These are phyloP conservation scores for Austropuccinia psidii DNA, from an alignment of 1,284 basidiomycete genomes.

Conservation along the genomic window DNA sequence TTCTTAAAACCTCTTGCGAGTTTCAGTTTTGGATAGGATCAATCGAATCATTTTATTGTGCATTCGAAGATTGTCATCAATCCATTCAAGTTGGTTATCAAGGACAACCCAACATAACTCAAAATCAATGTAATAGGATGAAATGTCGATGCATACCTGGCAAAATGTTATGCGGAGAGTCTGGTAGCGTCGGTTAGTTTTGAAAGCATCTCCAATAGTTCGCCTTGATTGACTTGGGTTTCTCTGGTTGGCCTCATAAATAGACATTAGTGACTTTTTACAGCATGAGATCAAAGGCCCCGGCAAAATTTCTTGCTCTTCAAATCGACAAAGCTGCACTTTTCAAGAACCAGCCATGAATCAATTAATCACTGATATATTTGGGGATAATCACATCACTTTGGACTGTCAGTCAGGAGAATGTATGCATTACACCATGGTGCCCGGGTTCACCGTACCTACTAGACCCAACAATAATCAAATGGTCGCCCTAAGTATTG, in stretches of 20 bases:
- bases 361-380: conserved; percentile 80
- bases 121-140: conserved; percentile 71
- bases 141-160: conserved; percentile 84
- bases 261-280: conserved; percentile 90
- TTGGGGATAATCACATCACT: conserved; percentile 83
- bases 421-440: conserved; percentile 85
- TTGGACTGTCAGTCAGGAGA: conserved; percentile 81
- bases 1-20: conserved; percentile 58
- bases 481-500: conserved; percentile 76
- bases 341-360: conserved; percentile 98
- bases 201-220: too few relatives aligned
- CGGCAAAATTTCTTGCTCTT: conserved; percentile 73
- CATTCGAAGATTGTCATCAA: conserved; percentile 61
- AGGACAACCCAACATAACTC: conserved; percentile 58
- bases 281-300: conserved; percentile 83
- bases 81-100: conserved; percentile 55
- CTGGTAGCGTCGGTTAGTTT: conserved; percentile 77
- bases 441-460: conserved; percentile 82
- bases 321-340: conserved; percentile 59
- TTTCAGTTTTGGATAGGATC: conserved; percentile 98
- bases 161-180: conserved; percentile 88
- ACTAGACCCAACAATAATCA: conserved; percentile 67
- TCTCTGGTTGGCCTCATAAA: too few relatives aligned
- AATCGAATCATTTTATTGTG: conserved; percentile 92
- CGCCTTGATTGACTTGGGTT: too few relatives aligned